Conservation (phyloP, 1,139 yeast species). For the Scheffersomyces illinoinensis region DNA sequence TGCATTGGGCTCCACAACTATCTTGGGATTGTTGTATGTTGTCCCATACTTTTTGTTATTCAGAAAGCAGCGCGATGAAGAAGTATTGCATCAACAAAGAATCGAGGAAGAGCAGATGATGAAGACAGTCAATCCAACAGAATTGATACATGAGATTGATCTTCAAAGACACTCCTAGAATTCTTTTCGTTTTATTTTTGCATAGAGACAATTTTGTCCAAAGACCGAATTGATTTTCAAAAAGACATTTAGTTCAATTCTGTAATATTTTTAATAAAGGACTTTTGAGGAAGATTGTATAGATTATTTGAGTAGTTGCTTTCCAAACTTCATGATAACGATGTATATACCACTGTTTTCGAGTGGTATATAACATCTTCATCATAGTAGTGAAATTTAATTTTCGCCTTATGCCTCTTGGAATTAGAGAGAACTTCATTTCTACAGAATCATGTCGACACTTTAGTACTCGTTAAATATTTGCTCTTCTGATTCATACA, state of each 20-base stretch:
- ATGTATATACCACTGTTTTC: too few relatives aligned
- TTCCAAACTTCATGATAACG: too few relatives aligned
- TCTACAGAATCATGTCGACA: too few relatives aligned
- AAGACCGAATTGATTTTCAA: neutral
- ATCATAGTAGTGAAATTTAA: too few relatives aligned
- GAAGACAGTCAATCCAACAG: conserved; percentile 64
- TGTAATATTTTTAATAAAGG: neutral
- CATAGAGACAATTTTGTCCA: neutral
- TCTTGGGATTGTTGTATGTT: conserved; percentile 65
- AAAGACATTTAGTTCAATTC: neutral
- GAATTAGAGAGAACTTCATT: too few relatives aligned
- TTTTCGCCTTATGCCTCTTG: too few relatives aligned
- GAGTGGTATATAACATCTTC: too few relatives aligned
- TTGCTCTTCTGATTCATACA: too few relatives aligned
- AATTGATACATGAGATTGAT: conserved; percentile 61
- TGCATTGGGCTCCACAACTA: conserved; percentile 76
- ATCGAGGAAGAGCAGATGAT: conserved; percentile 70
- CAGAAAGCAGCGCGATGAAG: conserved; percentile 40
- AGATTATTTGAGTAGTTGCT: too few relatives aligned
- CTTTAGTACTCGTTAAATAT: too few relatives aligned
- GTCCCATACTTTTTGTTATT: conserved; percentile 51
- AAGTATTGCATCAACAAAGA: conserved; percentile 37
- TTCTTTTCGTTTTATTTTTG: conserved; percentile 1
- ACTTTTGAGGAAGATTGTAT: neutral
- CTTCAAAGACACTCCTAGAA: conserved; percentile 30